Base-by-base conservation (phyloP, 768 basidiomycete species). In the Coprinopsis marcescibilis region DNA sequence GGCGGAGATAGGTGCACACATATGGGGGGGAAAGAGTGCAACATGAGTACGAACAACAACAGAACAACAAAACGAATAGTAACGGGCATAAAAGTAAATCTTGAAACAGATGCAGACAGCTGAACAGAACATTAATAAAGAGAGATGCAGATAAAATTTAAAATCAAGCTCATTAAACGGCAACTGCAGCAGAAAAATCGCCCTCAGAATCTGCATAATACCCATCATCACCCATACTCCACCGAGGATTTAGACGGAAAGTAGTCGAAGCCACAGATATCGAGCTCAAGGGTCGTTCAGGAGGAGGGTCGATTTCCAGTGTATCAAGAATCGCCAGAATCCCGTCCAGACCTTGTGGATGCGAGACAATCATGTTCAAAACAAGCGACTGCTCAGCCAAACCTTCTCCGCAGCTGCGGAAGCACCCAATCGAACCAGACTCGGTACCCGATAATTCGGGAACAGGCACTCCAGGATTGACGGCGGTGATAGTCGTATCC, bases 291-390 rank as follows among this genome's bases (percentile, higher is more conserved):
- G 17, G 39, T 24, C 21, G 39, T 21, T 24, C 5, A 25, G 15
- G 19, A 15, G 25, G 10, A 44, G 19, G 29, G 10, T 38, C 42
- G 42, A 21, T 17, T 27, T 40, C 43, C 27, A 45, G 26, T 30
- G 29, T 20, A 41, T 48, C 47, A 10, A 48, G 32, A 26, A 48
- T 48, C 29, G 47, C 47, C 29, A 48, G 21, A 30, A 48, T 48
- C 17, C 47, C 47, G 24, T 20, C 25, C 3, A 48, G 19, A 19
- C 47, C 47, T 26, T 43, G 47, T 21, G 29, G 17, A 14, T 41
- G n/a, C 20, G 47, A 39, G 15, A 23, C 40, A 26, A 21, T 17
- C 4, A 15, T 27, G 15, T 43, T 15, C 39, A 48, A n/a, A 11
- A 43, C 10, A 13, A 48, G 25, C 5, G 23, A 13, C 10, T 20